Evolutionary conservation across 2,329 filamentous ascomycete genomes (phyloP), one percentile per base, ranked within the genome.

Genomic region (Fusarium pseudonygamai): DNA sequence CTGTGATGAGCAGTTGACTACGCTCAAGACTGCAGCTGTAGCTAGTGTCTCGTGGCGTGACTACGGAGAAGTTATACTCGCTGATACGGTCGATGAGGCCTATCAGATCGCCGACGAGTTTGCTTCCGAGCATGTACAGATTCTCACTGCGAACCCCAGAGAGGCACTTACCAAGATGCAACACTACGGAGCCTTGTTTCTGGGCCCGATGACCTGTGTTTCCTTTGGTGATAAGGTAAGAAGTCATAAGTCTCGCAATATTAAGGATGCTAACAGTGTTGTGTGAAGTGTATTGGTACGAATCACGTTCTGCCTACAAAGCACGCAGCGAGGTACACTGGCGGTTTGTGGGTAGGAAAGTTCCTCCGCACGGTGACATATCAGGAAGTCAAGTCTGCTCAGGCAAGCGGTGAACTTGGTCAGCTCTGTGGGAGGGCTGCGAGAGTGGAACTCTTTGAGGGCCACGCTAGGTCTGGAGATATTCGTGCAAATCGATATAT

Each of bases 51-150:
- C 57, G 0, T 60, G 57, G 57, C 45, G 57, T 11, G 34, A 60
- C 26, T 60, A 39, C 20, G 57, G 57, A 0, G 45, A 60, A 18
- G 57, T 60, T 1, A 52, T 60, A 0, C 26, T 60, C 13, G 22
- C 45, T 7, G 57, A 60, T 15, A 60, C 57, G 7, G 3, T 32
- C 1, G 45, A 60, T 12, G 57, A 60, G 1, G 57, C 57, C 10
- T 60, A 60, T n/a, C 34, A 60, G 18, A 52, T 52, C 7, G 57
- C 57, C 22, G 57, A 60, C 34, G 45, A 52, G 26, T 60, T 60
- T 22, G 57, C 57, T 8, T 60, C 57, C 5, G 57, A 60, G 26
- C 57, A 60, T n/a, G 57, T 60, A 0, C 57, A 60, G 14, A 60
- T 60, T 11, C 57, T 60, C 34, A 52, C 57, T 11, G 34, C 26